Conservation (phyloP, 306 rosid species). For the Prunus kanzakura region DNA sequence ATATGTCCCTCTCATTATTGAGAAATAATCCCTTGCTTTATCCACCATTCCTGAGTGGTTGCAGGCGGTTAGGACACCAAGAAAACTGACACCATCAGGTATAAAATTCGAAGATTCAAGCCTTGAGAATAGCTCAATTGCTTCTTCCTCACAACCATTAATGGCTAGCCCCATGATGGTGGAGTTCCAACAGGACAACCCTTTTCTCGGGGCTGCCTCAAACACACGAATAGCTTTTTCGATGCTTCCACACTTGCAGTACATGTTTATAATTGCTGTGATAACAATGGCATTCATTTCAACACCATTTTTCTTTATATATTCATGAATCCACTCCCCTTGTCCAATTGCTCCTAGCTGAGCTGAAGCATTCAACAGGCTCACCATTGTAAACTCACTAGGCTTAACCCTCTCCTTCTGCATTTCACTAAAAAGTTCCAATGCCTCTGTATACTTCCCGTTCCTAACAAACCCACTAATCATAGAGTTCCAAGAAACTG, state of each 20-base stretch:
- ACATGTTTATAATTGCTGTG: constrained; percentile 81
- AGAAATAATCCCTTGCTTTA: constrained; percentile 54
- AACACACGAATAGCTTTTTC: constrained; percentile 56
- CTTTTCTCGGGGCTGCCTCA: constrained; percentile 43
- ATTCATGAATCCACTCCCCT: constrained; percentile 80
- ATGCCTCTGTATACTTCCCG: constrained; percentile 51
- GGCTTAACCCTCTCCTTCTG: constrained; percentile 49
- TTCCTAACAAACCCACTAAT: constrained; percentile 89
- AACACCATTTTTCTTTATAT: constrained; percentile 50
- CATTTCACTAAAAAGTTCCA: constrained; percentile 61
- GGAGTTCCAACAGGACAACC: constrained; percentile 76
- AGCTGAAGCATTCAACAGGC: constrained; percentile 80
- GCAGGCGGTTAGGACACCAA: constrained; percentile 80
- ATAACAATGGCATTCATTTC: constrained; percentile 56
- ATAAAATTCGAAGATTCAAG: constrained; percentile 47
- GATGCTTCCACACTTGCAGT: constrained; percentile 73
- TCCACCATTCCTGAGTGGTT: constrained; percentile 62
- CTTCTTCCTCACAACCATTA: constrained; percentile 66
- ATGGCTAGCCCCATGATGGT: constrained; percentile 70
- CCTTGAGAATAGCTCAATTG: constrained; percentile 52
- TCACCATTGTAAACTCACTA: constrained; percentile 84
- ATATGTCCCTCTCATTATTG: constrained; percentile 44
- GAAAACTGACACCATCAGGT: constrained; percentile 67
- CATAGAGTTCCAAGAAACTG: constrained; percentile 74
- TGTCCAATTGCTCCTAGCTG: constrained; percentile 73